Evolutionary conservation across 257 asterid genomes (phyloP).

Genomic region (Leptodermis oblonga): DNA sequence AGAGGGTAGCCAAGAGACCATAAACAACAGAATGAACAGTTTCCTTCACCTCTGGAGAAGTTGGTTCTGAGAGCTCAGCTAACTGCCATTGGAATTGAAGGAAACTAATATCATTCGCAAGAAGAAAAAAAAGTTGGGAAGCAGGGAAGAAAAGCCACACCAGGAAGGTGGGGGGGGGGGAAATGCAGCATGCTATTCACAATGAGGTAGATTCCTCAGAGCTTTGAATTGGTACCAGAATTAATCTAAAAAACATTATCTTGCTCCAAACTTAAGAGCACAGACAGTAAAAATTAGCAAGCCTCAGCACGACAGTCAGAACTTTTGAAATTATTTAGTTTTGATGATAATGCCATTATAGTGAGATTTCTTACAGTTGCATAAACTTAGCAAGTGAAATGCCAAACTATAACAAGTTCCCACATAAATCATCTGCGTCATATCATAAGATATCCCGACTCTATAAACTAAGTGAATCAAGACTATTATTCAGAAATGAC

Average conservation of each 20-base stretch:
- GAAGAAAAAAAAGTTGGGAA: neutral
- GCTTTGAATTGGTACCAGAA: neutral
- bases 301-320: neutral
- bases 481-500: neutral
- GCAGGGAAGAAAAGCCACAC: neutral
- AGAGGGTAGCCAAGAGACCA: constrained; percentile 94
- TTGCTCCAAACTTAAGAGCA: neutral
- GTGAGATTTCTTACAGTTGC: neutral
- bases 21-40: constrained; percentile 81
- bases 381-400: neutral
- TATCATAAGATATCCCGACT: neutral
- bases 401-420: neutral
- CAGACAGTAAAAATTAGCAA: neutral
- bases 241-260: neutral
- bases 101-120: constrained; percentile 8
- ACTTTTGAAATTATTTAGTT: neutral
- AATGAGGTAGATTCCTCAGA: neutral
- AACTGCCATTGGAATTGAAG: constrained; percentile 43
- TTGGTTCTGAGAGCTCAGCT: constrained; percentile 89
- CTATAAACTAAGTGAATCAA: neutral
- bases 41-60: constrained; percentile 65
- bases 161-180: neutral
- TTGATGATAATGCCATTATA: neutral
- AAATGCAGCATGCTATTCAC: neutral
- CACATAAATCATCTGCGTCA: neutral